Base-by-base conservation (phyloP, 164 flowering plant genomes). In the Chimonanthus praecox region DNA sequence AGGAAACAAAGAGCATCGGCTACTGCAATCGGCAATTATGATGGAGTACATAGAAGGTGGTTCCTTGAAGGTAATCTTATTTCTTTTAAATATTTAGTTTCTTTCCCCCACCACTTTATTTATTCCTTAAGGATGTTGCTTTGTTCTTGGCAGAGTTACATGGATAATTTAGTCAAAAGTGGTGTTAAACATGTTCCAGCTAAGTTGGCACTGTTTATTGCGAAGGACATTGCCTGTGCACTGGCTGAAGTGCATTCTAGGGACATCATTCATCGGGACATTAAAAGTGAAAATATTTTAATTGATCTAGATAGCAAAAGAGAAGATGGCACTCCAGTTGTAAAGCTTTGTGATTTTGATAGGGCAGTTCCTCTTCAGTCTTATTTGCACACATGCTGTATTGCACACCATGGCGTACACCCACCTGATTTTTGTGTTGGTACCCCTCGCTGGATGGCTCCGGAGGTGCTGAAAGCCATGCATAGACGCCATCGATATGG, bases 371-470 rank as follows among this genome's bases (percentile, higher is more conserved):
- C 99, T 48, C 87, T 96, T 66, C 84, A 88, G 47, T 89, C 98
- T 64, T 77, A 48, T 49, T 75, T 86, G 79, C 99, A 96, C 72
- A 78, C 92, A 21, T 96, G 99, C 84, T 93, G 97, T 79, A 89
- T 92, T 78, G 84, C 88, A 69, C 99, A 95, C 81, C 49, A 47
- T 45, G 99, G 99, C 61, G 78, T 87, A 69, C 97, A 89, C 79
- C 88, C 94, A 47, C 89, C 99, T 58, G 86, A 89, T 83, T 73
- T 80, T 73, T 96, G 98, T 88, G 98, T 96, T 81, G 99, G 99
- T 75, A 96, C 99, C 10, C 97, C 97, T 73, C 88, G 92, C 44
- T 96, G 99, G 99, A 93, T 96, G 99, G 97, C 99, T 68, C 99
- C 99, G 5, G 99, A 96, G 79, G 96, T 96, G 79, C 78, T 89